Conservation (phyloP, 2,329 filamentous ascomycete genomes). For the Paecilomyces sp. region DNA sequence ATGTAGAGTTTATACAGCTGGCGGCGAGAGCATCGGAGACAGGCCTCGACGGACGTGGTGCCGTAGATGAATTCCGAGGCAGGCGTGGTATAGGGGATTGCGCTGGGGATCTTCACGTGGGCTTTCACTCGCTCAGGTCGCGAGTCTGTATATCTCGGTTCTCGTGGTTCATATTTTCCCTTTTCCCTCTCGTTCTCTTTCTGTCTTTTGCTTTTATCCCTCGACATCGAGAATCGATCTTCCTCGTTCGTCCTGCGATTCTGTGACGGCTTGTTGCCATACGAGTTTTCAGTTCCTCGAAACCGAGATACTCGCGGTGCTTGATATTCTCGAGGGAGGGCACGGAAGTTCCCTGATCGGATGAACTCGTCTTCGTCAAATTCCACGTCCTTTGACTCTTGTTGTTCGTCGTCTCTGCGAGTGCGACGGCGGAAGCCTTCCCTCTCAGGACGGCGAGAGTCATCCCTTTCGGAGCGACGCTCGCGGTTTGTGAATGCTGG, state of each 20-base stretch:
- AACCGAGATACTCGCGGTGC: neutral
- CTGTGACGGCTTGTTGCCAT: neutral
- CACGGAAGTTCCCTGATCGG: constrained; percentile 21
- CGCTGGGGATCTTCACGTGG: constrained; percentile 30
- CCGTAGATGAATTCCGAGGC: constrained; percentile 92
- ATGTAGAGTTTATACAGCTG: constrained; percentile 82
- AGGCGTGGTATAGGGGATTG: constrained; percentile 68
- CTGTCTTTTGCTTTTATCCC: neutral
- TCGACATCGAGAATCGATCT: neutral
- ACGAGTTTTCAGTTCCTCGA: constrained; percentile 2
- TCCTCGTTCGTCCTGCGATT: neutral
- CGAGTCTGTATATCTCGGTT: constrained; percentile 14
- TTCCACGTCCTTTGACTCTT: neutral
- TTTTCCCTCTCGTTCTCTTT: constrained; percentile 4
- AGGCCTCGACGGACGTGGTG: constrained; percentile 70
- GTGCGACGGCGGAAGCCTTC: neutral
- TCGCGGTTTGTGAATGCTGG: neutral
- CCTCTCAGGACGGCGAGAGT: neutral
- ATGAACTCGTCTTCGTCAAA: constrained; percentile 26
- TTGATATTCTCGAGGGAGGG: constrained; percentile 12
- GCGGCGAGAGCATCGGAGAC: constrained; percentile 61
- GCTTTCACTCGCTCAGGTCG: constrained; percentile 25
- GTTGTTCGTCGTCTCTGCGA: neutral
- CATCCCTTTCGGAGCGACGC: neutral
- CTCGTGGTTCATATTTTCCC: constrained; percentile 1